A percentile compares a stretch with the other conserved stretches of the same genome.
phyloP scores from a whole-genome alignment of 768 basidiomycete genomes.

The Calocybe gangraenosa region DNA sequence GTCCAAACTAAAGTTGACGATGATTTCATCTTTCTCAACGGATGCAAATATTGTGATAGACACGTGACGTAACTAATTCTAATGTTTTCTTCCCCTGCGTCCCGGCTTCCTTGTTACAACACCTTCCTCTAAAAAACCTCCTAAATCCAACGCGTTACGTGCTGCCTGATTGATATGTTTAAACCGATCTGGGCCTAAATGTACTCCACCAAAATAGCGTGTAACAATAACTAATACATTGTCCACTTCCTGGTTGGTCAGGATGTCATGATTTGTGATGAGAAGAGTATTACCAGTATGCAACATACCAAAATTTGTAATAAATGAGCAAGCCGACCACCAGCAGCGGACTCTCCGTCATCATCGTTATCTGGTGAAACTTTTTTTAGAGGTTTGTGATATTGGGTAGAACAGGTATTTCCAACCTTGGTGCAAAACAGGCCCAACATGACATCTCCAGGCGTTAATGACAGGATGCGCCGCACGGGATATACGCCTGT shows the following conservation, averaged over 20 bases:
- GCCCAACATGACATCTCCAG: slow-evolving; percentile 71
- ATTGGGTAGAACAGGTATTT: not conserved
- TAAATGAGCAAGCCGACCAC: slow-evolving; percentile 84
- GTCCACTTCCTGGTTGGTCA: slow-evolving; percentile 57
- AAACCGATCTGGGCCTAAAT: slow-evolving; percentile 84
- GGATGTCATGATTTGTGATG: not conserved
- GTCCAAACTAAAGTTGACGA: slow-evolving; percentile 2
- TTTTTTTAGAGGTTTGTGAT: not conserved
- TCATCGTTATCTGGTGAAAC: slow-evolving; percentile 78
- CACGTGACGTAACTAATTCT: slow-evolving; percentile 10
- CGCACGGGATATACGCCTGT: slow-evolving; percentile 68
- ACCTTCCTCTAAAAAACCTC: slow-evolving; percentile 71
- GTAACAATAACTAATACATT: slow-evolving; percentile 91
- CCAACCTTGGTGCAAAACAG: slow-evolving; percentile 69
- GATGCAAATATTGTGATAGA: not conserved
- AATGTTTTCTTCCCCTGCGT: slow-evolving; percentile 20
- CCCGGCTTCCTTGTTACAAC: slow-evolving; percentile 30
- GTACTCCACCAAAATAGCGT: slow-evolving; percentile 90
- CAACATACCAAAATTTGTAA: slow-evolving; percentile 75
- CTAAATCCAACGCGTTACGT: slow-evolving; percentile 82
- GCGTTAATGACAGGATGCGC: slow-evolving; percentile 81
- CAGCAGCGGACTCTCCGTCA: slow-evolving; percentile 92
- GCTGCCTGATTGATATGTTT: slow-evolving; percentile 97
- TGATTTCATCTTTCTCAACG: slow-evolving; percentile 2
- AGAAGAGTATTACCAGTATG: not conserved